Percentiles rank a stretch among this genome's conserved stretches.
Conservation (phyloP, 2,329 filamentous ascomycete genomes). For the Cladosporium sp. region DNA sequence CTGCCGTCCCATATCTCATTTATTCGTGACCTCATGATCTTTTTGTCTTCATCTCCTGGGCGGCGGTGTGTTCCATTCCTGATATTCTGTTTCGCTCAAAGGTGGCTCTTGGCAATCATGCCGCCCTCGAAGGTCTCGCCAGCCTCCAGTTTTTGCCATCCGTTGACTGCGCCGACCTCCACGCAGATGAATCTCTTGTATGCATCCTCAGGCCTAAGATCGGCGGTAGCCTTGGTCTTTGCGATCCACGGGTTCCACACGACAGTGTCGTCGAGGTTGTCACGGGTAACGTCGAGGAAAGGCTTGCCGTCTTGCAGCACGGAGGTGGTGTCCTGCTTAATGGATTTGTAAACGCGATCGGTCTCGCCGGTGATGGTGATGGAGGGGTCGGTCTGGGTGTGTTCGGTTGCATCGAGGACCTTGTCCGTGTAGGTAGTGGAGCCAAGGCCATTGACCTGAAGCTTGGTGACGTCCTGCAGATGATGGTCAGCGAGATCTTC, state of each 20-base stretch:
- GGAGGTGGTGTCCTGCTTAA: constrained; percentile 63
- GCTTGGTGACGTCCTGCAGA: constrained; percentile 72
- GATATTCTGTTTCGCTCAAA: constrained; percentile 22
- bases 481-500: neutral
- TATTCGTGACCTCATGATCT: constrained; percentile 11
- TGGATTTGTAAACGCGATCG: constrained; percentile 80
- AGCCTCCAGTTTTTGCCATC: constrained; percentile 81
- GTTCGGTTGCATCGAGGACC: constrained; percentile 29
- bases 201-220: constrained; percentile 86
- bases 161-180: constrained; percentile 81
- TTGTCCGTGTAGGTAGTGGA: constrained; percentile 65
- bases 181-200: constrained; percentile 94
- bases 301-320: constrained; percentile 66
- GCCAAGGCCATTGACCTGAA: constrained; percentile 74
- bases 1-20: neutral
- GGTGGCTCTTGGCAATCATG: constrained; percentile 51
- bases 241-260: constrained; percentile 97
- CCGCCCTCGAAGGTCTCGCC: constrained; percentile 70
- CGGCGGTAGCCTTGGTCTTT: constrained; percentile 77
- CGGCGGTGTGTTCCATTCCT: neutral
- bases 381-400: constrained; percentile 65
- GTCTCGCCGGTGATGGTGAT: constrained; percentile 76
- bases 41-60: neutral
- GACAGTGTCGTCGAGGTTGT: constrained; percentile 84
- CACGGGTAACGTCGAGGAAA: constrained; percentile 73